Percentiles rank a stretch among this genome's conserved stretches.
Conservation (phyloP, 1,284 basidiomycete genomes). For the Microstroma glucosiphilum region DNA sequence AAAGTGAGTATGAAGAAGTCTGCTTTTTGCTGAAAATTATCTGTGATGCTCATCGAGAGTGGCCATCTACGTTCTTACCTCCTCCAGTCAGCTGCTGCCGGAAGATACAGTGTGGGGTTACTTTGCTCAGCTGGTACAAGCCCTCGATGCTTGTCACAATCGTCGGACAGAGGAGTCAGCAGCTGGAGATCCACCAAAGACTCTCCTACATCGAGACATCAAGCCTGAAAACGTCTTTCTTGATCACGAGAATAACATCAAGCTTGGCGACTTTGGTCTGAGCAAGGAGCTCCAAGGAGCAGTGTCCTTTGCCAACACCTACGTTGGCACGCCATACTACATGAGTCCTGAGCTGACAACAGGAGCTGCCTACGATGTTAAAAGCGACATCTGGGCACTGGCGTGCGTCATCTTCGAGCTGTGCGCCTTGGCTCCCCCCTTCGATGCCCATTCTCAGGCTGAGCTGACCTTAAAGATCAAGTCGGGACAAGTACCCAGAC, state of each 20-base stretch:
- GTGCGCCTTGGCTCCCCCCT: constrained; percentile 72
- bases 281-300: constrained; percentile 82
- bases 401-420: constrained; percentile 94
- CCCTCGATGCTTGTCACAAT: constrained; percentile 79
- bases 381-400: constrained; percentile 95
- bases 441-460: constrained; percentile 79
- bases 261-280: constrained; percentile 92
- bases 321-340: constrained; percentile 96
- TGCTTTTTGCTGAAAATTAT: background rate
- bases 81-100: constrained; percentile 54
- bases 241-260: constrained; percentile 70
- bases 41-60: background rate
- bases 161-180: constrained; percentile 10
- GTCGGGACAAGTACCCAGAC: constrained; percentile 75
- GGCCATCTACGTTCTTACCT: background rate
- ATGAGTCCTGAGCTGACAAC: constrained; percentile 97
- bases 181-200: background rate
- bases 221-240: constrained; percentile 97
- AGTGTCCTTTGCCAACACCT: constrained; percentile 79
- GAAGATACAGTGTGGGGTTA: constrained; percentile 94
- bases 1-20: constrained; percentile 22
- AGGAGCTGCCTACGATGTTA: constrained; percentile 91
- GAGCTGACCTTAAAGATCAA: constrained; percentile 76
- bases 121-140: constrained; percentile 85
- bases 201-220: constrained; percentile 82